Evolutionary conservation across 192 early-diverging fungal genomes (phyloP).

Genomic region (Rhizoclosmatium globosum): DNA sequence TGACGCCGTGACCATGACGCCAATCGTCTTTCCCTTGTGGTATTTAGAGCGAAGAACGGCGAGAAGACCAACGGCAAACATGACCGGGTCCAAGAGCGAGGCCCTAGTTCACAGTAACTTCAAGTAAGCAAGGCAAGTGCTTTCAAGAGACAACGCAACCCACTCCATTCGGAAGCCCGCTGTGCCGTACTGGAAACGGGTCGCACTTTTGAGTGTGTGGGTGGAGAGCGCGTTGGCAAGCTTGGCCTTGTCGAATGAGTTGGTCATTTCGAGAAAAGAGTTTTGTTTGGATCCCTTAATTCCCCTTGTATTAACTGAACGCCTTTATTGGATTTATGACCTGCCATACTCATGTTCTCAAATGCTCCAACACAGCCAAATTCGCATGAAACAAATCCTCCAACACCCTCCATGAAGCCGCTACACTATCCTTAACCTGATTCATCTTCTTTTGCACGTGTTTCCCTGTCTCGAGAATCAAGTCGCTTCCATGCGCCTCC

Average conservation of each 20-base stretch:
- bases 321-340: too few relatives aligned
- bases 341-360: neutral
- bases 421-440: conserved; percentile 46
- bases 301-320: too few relatives aligned
- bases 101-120: conserved; percentile 58
- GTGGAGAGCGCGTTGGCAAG: conserved; percentile 16
- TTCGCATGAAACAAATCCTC: conserved; percentile 64
- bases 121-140: neutral
- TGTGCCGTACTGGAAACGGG: conserved; percentile 79
- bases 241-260: neutral
- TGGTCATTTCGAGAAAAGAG: too few relatives aligned
- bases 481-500: conserved; percentile 80
- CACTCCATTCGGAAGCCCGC: conserved; percentile 97
- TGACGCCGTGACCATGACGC: conserved; percentile 98
- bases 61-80: conserved; percentile 92
- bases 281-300: too few relatives aligned
- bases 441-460: conserved; percentile 52
- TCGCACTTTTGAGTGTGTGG: conserved; percentile 1
- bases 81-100: conserved; percentile 87
- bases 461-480: conserved; percentile 52
- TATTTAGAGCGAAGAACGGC: conserved; percentile 91
- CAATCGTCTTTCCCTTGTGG: conserved; percentile 84
- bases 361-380: conserved; percentile 31
- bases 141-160: conserved; percentile 2
- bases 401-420: conserved; percentile 63